Conservation (phyloP, 768 basidiomycete genomes). For the Boletus reticulatus region DNA sequence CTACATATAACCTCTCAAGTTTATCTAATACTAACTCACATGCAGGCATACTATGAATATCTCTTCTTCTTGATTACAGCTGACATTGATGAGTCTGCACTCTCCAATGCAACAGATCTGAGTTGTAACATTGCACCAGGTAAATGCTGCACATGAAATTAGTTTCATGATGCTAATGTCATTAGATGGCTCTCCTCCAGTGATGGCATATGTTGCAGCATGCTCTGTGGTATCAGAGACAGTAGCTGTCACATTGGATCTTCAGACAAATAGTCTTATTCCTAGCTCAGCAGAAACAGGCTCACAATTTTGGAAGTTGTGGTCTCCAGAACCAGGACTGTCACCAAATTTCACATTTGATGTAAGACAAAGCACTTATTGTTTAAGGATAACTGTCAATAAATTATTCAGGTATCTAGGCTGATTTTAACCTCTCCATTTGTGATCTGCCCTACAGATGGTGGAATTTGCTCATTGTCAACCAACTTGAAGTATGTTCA, state of each 20-base stretch:
- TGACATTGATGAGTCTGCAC: not conserved
- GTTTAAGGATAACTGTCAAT: not conserved
- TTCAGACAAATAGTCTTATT: not conserved
- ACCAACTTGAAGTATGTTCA: not conserved
- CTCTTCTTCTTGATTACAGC: slow-evolving; percentile 12
- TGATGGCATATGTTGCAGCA: slow-evolving; percentile 4
- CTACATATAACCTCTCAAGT: too few relatives aligned
- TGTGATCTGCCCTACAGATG: not conserved
- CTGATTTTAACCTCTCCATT: not conserved
- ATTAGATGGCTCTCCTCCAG: not conserved
- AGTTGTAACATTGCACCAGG: not conserved
- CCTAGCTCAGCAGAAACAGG: not conserved
- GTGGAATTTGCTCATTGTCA: not conserved
- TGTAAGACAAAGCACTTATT: not conserved
- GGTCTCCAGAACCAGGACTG: not conserved
- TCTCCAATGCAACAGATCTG: not conserved
- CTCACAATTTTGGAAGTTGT: slow-evolving; percentile 5
- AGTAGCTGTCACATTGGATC: not conserved
- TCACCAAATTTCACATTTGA: not conserved
- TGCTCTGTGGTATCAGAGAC: slow-evolving; percentile 5
- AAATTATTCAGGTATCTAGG: not conserved
- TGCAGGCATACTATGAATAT: not conserved
- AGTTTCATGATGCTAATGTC: not conserved
- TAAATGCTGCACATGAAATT: not conserved
- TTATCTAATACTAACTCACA: not conserved